A percentile compares a stretch with the other conserved stretches of the same genome.
These are phyloP conservation scores for Blumeria graminis DNA, from an alignment of 2,329 filamentous ascomycete genomes.

Conservation along the genomic window DNA sequence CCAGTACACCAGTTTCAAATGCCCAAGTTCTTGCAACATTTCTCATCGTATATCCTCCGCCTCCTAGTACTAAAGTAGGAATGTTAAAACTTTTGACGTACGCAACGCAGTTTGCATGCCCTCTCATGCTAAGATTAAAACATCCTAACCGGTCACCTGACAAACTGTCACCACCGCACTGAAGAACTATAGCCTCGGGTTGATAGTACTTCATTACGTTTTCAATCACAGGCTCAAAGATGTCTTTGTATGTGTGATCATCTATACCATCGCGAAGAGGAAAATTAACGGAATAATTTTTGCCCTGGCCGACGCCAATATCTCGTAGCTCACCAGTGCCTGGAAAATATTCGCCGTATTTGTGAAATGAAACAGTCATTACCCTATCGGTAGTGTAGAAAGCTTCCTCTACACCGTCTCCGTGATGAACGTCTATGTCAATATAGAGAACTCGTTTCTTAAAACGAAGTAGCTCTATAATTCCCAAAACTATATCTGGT, in stretches of 20 bases:
- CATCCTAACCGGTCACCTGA: conserved; percentile 85
- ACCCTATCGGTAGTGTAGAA: conserved; percentile 85
- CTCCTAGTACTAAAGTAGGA: conserved; percentile 78
- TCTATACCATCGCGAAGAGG: conserved; percentile 82
- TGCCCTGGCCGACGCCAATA: conserved; percentile 67
- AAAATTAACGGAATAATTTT: conserved; percentile 78
- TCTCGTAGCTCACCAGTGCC: conserved; percentile 73
- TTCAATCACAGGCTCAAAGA: conserved; percentile 77
- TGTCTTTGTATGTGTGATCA: conserved; percentile 66
- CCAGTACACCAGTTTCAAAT: conserved; percentile 77
- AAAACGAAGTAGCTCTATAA: conserved; percentile 72
- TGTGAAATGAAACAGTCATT: conserved; percentile 86
- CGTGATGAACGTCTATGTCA: conserved; percentile 86
- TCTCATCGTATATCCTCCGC: conserved; percentile 88
- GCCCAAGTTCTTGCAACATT: conserved; percentile 96
- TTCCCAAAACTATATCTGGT: conserved; percentile 82
- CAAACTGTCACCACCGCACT: conserved; percentile 86
- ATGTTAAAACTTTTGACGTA: conserved; percentile 71
- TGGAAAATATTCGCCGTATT: conserved; percentile 91
- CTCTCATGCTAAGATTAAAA: conserved; percentile 93
- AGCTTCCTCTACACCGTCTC: conserved; percentile 78
- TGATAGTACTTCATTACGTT: conserved; percentile 72
- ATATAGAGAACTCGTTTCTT: conserved; percentile 95
- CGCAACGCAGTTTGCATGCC: conserved; percentile 81
- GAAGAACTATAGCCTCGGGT: conserved; percentile 77